phyloP scores from a whole-genome alignment of 2,329 filamentous ascomycete genomes.

The Hypomyces perniciosus region DNA sequence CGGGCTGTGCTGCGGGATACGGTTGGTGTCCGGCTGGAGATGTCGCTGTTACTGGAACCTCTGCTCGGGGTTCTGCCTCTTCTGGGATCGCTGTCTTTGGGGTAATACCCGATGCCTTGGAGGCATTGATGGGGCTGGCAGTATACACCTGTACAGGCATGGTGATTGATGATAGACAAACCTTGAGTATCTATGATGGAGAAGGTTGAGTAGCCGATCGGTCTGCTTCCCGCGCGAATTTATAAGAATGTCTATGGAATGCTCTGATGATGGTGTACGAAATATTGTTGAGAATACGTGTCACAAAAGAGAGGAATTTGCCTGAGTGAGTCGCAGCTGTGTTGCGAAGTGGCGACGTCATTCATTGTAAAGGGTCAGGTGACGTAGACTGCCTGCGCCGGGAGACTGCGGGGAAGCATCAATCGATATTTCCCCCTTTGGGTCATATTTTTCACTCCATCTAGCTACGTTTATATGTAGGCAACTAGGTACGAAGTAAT shows the following conservation, averaged over 20 bases:
- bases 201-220: no score
- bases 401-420: neutral
- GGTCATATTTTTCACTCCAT: neutral
- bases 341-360: neutral
- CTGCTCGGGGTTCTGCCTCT: slow-evolving; percentile 15
- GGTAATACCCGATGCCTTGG: slow-evolving; percentile 45
- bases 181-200: no score
- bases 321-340: neutral
- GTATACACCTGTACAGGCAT: slow-evolving; percentile 58
- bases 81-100: slow-evolving; percentile 36
- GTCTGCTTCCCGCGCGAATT: no score
- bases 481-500: neutral
- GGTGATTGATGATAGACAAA: slow-evolving; percentile 12
- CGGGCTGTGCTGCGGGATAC: slow-evolving; percentile 42
- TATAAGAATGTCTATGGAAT: no score
- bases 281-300: no score
- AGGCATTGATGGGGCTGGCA: slow-evolving; percentile 51
- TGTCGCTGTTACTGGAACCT: slow-evolving; percentile 24
- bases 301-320: neutral
- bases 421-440: no score
- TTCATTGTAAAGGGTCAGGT: neutral
- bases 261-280: no score
- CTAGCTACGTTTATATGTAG: neutral
- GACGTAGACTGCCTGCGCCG: neutral
- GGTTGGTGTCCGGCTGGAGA: slow-evolving; percentile 18